These are phyloP conservation scores for Hemileia vastatrix DNA, from an alignment of 1,284 basidiomycete species.

Conservation along the genomic window DNA sequence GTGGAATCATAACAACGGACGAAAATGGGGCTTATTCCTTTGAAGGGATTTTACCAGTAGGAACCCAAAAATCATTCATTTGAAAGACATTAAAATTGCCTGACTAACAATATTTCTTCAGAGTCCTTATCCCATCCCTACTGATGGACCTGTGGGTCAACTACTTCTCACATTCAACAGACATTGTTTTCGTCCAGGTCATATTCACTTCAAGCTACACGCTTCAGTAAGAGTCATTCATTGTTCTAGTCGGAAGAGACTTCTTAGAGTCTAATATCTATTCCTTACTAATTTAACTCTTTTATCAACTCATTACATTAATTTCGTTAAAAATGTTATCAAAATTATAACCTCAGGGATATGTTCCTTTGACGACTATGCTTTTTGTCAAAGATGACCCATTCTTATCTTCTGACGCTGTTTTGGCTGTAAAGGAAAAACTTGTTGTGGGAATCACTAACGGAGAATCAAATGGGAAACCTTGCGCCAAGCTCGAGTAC, in stretches of 20 bases:
- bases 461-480: constrained; percentile 40
- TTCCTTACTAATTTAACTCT: background rate
- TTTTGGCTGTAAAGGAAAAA: constrained; percentile 61
- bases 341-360: constrained; percentile 53
- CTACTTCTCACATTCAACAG: constrained; percentile 55
- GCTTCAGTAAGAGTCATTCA: background rate
- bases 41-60: constrained; percentile 63
- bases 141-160: constrained; percentile 65
- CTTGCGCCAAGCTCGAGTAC: constrained; percentile 49
- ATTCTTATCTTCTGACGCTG: constrained; percentile 59
- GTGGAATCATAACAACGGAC: constrained; percentile 58
- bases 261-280: no score
- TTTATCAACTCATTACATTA: background rate
- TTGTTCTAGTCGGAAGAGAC: background rate
- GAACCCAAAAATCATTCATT: constrained; percentile 31
- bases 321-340: background rate
- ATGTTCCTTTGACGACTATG: constrained; percentile 61
- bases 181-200: constrained; percentile 68
- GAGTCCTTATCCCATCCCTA: constrained; percentile 54
- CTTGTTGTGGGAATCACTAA: constrained; percentile 35
- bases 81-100: background rate
- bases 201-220: constrained; percentile 55
- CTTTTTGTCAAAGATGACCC: constrained; percentile 63
- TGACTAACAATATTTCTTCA: no score
- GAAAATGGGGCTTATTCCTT: constrained; percentile 61